Evolutionary conservation across 2,329 filamentous ascomycete species (phyloP).

Genomic region (Grosmannia serpens): DNA sequence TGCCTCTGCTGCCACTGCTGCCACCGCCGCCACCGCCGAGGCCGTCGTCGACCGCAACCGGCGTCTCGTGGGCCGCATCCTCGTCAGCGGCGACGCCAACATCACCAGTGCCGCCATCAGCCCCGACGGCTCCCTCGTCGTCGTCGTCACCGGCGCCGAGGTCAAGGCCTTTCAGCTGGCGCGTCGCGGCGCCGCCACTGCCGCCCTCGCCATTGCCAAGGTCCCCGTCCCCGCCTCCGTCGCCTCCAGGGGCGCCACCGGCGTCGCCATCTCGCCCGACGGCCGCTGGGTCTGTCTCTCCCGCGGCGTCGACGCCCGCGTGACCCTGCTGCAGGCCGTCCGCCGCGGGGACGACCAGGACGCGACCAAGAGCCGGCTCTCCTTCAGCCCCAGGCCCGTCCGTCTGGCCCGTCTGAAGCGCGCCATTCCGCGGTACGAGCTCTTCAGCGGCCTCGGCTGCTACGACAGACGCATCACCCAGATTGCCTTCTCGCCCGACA

Average conservation of each 20-base stretch:
- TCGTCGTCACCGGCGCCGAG: constrained; percentile 62
- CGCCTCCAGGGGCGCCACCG: constrained; percentile 51
- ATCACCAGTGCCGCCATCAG: constrained; percentile 63
- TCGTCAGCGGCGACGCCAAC: constrained; percentile 65
- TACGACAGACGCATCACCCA: constrained; percentile 71
- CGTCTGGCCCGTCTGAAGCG: constrained; percentile 34
- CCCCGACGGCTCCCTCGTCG: constrained; percentile 57
- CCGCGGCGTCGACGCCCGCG: constrained; percentile 4
- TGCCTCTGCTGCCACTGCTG: no score
- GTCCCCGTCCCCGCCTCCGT: constrained; percentile 50
- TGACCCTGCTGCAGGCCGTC: constrained; percentile 37
- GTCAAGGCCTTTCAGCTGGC: constrained; percentile 32
- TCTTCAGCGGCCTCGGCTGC: constrained; percentile 55
- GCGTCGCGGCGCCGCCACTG: constrained; percentile 19
- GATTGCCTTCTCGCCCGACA: constrained; percentile 68
- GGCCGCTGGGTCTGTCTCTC: constrained; percentile 54
- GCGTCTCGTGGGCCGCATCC: constrained; percentile 57
- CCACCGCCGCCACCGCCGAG: constrained; percentile 24
- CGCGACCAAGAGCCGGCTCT: constrained; percentile 2
- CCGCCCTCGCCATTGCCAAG: constrained; percentile 56
- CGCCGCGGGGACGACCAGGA: constrained; percentile 11
- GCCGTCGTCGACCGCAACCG: constrained; percentile 37
- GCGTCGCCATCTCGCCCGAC: constrained; percentile 58
- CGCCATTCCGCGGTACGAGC: constrained; percentile 39
- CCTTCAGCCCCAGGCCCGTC: constrained; percentile 29